A percentile compares a stretch with the other conserved stretches of the same genome.
These are phyloP conservation scores for Heliocybe sulcata DNA, from an alignment of 1,284 basidiomycete genomes.

Conservation along the genomic window DNA sequence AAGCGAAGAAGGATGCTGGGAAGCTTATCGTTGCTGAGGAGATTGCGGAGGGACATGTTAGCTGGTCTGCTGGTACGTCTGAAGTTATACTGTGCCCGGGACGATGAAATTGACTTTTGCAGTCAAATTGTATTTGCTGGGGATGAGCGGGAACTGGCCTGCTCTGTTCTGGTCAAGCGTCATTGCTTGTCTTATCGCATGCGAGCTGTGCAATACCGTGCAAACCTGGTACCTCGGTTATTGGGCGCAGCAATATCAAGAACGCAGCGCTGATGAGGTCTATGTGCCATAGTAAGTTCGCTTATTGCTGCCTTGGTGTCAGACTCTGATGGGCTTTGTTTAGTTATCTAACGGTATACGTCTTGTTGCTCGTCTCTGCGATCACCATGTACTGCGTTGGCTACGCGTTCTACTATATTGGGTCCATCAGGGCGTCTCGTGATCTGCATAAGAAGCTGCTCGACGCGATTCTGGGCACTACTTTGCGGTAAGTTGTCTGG, in stretches of 20 bases:
- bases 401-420: slow-evolving; percentile 28
- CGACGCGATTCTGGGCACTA: slow-evolving; percentile 48
- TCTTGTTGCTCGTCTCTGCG: slow-evolving; percentile 23
- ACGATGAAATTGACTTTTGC: neutral
- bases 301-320: neutral
- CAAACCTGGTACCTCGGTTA: slow-evolving; percentile 39
- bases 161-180: slow-evolving; percentile 26
- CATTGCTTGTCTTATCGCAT: slow-evolving; percentile 15
- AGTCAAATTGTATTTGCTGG: slow-evolving; percentile 15
- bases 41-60: slow-evolving; percentile 47
- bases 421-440: slow-evolving; percentile 43
- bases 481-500: slow-evolving; percentile 29
- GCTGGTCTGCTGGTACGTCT: slow-evolving; percentile 33
- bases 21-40: slow-evolving; percentile 56
- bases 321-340: neutral
- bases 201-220: slow-evolving; percentile 15
- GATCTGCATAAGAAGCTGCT: slow-evolving; percentile 51
- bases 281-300: slow-evolving; percentile 19
- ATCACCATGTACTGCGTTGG: slow-evolving; percentile 20
- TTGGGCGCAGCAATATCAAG: slow-evolving; percentile 35
- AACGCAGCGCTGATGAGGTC: slow-evolving; percentile 19
- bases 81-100: neutral
- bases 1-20: slow-evolving; percentile 23
- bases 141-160: slow-evolving; percentile 22
- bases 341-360: slow-evolving; percentile 39